Base-by-base conservation (phyloP, 768 basidiomycete genomes). In the Russula lepida region DNA sequence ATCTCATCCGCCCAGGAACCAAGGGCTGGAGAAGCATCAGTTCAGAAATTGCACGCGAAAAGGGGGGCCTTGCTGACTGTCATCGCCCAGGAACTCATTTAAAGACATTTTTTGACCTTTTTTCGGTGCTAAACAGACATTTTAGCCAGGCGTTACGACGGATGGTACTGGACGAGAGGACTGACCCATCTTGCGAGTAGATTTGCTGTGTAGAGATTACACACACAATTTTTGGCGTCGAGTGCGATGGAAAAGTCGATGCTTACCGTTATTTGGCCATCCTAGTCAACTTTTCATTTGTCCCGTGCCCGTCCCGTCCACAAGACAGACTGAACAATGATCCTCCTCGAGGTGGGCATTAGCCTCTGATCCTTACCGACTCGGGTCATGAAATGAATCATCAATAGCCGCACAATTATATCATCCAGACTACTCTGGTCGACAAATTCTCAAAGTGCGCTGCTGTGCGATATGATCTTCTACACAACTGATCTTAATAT, bases 1-100 rank as follows among this genome's bases (percentile, higher is more conserved):
- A 98, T 94, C 75, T 98, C 97, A 72, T 98, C 97, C 7, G 97
- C 97, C 97, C 97, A 99, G 71, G 92, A 95, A 69, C 93, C 95
- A 55, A 90, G 76, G 56, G 85, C 92, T 93, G 61, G 15, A 59
- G 69, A 35, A 56, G 63, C 50, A 65, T 54, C 58, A 53, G 58
- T 54, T 44, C 53, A 65, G 62, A 62, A 66, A 6, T 46, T 63
- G 21, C 12, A 56, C 32, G 54, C 32, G 57, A 62, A 57, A 56
- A 69, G 68, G 68, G 43, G 60, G 57, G 23, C 41, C 53, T 21
- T 55, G 76, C 92, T 72, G 68, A 95, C 95, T 72, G 68, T 72
- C 80, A 74, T 97, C 92, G 48, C 85, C 91, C 64, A 98, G 82
- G 77, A 98, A 98, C 76, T 89, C 92, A 74, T 87, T 88, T 63